Conservation (phyloP, 208 protist genomes). For the Endotrypanum monterogeii region DNA sequence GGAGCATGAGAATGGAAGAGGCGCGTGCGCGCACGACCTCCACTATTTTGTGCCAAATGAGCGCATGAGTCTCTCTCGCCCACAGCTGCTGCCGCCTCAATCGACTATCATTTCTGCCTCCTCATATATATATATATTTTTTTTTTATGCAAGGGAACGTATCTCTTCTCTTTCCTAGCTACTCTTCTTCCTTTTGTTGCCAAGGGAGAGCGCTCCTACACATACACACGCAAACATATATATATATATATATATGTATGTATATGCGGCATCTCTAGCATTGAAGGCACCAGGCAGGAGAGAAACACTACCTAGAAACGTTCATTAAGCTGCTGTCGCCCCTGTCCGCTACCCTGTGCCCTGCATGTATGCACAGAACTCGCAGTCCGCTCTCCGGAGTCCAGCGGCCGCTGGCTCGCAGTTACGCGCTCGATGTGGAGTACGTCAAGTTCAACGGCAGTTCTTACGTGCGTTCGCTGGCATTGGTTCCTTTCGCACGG, state of each 20-base stretch:
- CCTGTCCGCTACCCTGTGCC: neutral
- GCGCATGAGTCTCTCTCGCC: neutral
- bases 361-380: constrained; percentile 10
- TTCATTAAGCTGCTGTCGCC: neutral
- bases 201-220: neutral
- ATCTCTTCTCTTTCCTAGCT: neutral
- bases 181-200: neutral
- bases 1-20: neutral
- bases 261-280: neutral
- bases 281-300: neutral
- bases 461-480: constrained; percentile 47
- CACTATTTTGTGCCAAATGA: neutral
- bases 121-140: neutral
- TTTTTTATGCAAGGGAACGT: neutral
- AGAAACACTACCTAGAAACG: neutral
- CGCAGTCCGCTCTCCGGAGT: neutral
- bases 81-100: neutral
- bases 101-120: neutral
- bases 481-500: constrained; percentile 64
- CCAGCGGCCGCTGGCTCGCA: neutral
- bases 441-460: constrained; percentile 65
- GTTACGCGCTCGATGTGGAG: constrained; percentile 68
- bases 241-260: neutral
- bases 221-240: neutral
- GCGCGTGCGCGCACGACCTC: neutral